A percentile compares a stretch with the other conserved stretches of the same genome.
Conservation (phyloP, 192 early-diverging fungal genomes). For the Lobosporangium transversale region DNA sequence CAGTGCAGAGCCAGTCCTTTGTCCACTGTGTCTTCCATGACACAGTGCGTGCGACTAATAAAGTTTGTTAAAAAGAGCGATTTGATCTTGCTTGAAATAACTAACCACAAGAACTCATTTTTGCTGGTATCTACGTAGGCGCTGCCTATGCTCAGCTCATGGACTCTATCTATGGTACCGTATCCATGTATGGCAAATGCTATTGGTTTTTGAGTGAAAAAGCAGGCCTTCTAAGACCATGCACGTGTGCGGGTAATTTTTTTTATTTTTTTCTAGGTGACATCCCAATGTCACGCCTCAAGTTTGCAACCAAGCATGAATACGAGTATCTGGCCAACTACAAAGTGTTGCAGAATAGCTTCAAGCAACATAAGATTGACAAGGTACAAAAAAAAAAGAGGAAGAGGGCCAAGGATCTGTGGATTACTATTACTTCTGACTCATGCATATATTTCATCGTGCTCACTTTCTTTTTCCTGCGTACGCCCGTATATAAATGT, state of each 20-base stretch:
- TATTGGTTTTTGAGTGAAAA: too few relatives aligned
- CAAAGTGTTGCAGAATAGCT: slow-evolving; percentile 89
- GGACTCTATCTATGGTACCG: slow-evolving; percentile 74
- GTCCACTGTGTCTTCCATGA: too few relatives aligned
- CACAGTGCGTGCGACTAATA: too few relatives aligned
- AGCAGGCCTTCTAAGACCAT: too few relatives aligned
- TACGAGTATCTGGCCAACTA: slow-evolving; percentile 97
- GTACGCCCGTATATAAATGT: background rate
- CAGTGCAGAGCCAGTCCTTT: too few relatives aligned
- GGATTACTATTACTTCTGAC: too few relatives aligned
- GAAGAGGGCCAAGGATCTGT: background rate
- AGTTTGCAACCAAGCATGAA: slow-evolving; percentile 93
- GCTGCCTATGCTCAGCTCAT: slow-evolving; percentile 77
- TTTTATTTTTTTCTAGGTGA: slow-evolving; percentile 58
- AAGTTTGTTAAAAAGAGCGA: too few relatives aligned
- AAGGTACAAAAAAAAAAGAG: slow-evolving; percentile 65
- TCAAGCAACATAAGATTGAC: slow-evolving; percentile 90
- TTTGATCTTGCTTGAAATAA: too few relatives aligned
- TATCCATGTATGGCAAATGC: too few relatives aligned
- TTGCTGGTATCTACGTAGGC: too few relatives aligned
- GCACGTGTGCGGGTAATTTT: background rate
- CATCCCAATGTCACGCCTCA: slow-evolving; percentile 88
- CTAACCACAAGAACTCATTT: too few relatives aligned
- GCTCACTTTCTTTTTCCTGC: background rate
- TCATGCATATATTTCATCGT: background rate